Base-by-base conservation (phyloP, 257 asterid genomes). In the Nemophila menziesii region DNA sequence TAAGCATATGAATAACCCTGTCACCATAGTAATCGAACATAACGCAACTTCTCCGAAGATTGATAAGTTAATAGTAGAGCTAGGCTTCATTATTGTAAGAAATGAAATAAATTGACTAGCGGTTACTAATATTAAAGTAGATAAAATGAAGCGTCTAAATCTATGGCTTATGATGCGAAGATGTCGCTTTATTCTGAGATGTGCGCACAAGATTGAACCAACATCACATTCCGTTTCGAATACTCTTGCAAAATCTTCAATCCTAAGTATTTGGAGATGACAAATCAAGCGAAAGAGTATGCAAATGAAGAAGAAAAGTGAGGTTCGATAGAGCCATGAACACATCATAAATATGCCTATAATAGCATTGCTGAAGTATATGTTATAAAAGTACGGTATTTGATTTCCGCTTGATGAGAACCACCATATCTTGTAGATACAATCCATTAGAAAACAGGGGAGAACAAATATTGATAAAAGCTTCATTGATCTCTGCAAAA, bases 341-440 rank as follows among this genome's bases (percentile, higher is more conserved):
- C 73, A 66, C 64, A 80, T 16, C 44, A 84, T 38, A 18, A 89
- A 69, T 47, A 71, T 42, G 74, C 98, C 84, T 6, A 71, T 62
- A 0, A 76, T 22, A 17, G 34, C 39, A 48, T 78, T 70, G 78
- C 94, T 84, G 50, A 73, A 33, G 55, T 51, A 50, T 13, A 61
- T 63, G 61, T 84, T 84, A 68, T 62, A 72, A 12, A 85, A 20
- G 49, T 78, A 80, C 11, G 98, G 98, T 20, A 89, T 84, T 49
- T 79, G 86, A 20, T 65, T 64, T 39, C 95, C 95, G 10, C 80
- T 79, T 0, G 98, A 80, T 57, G 69, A 57, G 52, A 84, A 78
- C 98, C 98, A 89, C 98, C 98, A 89, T 52, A 84, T 78, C 63
- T 84, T 84, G 77, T 84, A 80, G 11, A 22, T 72, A 55, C 79